Conservation (phyloP, 108 stramenopile species). For the Cyclostephanos tholiformis region DNA sequence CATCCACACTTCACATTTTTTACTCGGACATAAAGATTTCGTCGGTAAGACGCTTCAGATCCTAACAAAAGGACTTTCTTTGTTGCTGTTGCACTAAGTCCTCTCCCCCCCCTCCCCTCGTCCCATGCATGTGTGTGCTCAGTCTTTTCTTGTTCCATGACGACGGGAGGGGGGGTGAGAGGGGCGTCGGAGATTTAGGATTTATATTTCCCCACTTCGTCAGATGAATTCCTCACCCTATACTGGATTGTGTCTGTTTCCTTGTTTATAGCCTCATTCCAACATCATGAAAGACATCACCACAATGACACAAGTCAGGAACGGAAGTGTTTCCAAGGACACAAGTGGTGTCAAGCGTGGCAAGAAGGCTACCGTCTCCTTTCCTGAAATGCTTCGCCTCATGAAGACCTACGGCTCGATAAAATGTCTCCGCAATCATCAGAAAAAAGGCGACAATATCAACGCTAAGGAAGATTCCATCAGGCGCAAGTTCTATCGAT, state of each 20-base stretch:
- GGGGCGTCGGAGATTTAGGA: too few relatives aligned
- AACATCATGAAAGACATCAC: neutral
- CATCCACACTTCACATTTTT: too few relatives aligned
- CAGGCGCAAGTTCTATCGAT: conserved; percentile 45
- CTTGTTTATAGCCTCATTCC: neutral
- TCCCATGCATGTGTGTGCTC: too few relatives aligned
- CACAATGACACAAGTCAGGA: neutral
- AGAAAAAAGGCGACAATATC: conserved; percentile 4
- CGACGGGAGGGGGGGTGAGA: too few relatives aligned
- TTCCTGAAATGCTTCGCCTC: conserved; percentile 36
- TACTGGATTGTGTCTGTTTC: neutral
- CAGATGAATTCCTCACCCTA: neutral
- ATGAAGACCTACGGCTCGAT: conserved; percentile 37
- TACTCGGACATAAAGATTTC: too few relatives aligned
- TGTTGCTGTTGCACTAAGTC: too few relatives aligned
- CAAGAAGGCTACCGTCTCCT: conserved; percentile 20
- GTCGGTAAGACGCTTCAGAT: too few relatives aligned
- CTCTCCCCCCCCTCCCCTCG: too few relatives aligned
- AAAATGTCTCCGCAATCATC: conserved; percentile 35
- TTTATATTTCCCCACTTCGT: too few relatives aligned
- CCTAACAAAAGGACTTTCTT: too few relatives aligned
- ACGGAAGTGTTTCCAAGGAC: conserved; percentile 12
- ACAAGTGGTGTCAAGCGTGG: neutral
- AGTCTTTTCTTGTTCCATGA: too few relatives aligned
- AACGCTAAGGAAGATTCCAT: conserved; percentile 26